Conservation (phyloP, 23 red algal species). For the Gracilaria caudata region DNA sequence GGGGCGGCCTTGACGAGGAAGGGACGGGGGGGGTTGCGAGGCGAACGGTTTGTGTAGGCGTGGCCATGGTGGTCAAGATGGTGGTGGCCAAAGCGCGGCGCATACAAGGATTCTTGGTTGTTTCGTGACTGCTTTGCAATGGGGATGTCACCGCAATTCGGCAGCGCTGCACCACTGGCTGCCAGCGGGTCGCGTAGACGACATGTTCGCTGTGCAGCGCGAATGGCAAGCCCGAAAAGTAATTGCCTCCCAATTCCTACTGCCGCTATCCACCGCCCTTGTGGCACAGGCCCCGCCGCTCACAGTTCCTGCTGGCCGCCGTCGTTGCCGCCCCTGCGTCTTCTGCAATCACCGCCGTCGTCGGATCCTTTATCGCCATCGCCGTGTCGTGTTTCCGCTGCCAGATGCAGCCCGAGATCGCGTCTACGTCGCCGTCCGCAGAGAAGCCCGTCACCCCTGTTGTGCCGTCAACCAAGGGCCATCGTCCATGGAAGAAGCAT, state of each 20-base stretch:
- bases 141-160: slow-evolving; percentile 16
- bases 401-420: background rate
- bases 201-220: slow-evolving; percentile 31
- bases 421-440: background rate
- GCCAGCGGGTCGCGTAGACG: slow-evolving; percentile 11
- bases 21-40: slow-evolving; percentile 19
- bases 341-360: too few species aligned
- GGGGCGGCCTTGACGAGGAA: slow-evolving; percentile 22
- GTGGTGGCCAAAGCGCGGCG: slow-evolving; percentile 38
- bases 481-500: slow-evolving; percentile 69
- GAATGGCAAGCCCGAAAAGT: slow-evolving; percentile 12
- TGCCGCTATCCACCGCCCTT: background rate
- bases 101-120: slow-evolving; percentile 38
- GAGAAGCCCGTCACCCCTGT: background rate
- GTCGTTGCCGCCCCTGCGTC: slow-evolving; percentile 3
- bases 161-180: slow-evolving; percentile 35
- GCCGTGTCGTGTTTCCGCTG: background rate
- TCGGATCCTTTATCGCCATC: too few species aligned
- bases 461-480: slow-evolving; percentile 59
- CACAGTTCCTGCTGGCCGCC: background rate
- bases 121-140: slow-evolving; percentile 43
- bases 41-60: slow-evolving; percentile 19
- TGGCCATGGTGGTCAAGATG: slow-evolving; percentile 26
- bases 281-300: background rate
- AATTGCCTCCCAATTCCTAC: slow-evolving; percentile 6